Evolutionary conservation across 352 stramenopile genomes (phyloP).

Genomic region (Heterotrichella gracilis): DNA sequence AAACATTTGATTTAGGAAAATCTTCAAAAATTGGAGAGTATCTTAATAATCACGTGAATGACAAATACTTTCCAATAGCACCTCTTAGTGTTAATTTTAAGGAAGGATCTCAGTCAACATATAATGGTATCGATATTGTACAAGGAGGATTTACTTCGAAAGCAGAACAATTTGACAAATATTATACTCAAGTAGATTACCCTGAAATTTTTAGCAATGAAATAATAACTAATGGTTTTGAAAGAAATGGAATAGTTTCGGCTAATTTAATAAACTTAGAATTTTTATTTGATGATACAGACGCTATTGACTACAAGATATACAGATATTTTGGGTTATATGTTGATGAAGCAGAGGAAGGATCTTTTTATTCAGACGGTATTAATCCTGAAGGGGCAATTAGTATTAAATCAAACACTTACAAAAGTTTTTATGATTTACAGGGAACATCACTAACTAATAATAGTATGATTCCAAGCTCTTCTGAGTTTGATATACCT

Average conservation of each 20-base stretch:
- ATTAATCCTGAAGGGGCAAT: no score
- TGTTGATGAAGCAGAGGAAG: background rate
- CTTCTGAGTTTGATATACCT: no score
- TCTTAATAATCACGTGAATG: background rate
- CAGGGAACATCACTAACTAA: no score
- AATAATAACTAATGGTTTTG: background rate
- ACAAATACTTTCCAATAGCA: background rate
- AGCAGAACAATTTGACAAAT: background rate
- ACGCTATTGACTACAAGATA: background rate
- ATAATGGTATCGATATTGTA: background rate
- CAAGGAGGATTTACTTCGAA: background rate
- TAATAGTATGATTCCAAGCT: no score
- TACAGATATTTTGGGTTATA: background rate
- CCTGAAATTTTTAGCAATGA: background rate
- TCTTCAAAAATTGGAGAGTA: background rate
- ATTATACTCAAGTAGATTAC: background rate
- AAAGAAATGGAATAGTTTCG: background rate
- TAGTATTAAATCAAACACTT: no score
- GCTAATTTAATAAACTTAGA: background rate
- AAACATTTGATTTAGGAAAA: background rate
- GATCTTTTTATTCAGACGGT: no score
- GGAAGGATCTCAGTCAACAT: background rate
- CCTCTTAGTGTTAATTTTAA: background rate
- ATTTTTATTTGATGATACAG: background rate
- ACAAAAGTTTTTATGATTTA: no score